phyloP scores from a whole-genome alignment of 1,139 yeast genomes.

The Hyphopichia buzzinii region DNA sequence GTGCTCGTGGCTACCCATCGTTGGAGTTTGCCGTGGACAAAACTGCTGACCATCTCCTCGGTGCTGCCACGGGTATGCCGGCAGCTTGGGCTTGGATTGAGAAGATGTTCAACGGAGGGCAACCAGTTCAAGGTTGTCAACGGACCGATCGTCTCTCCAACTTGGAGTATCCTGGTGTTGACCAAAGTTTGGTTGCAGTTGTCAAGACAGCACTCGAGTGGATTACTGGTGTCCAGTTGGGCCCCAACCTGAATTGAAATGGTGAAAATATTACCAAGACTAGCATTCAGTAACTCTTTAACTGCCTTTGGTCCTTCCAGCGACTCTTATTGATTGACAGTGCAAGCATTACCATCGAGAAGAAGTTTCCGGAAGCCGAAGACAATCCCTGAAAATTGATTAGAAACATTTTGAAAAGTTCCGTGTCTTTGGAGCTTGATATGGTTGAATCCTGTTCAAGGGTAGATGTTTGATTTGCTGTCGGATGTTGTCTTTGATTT shows the following conservation, averaged over 20 bases:
- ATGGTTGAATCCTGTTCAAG: too few relatives aligned
- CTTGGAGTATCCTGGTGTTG: not conserved
- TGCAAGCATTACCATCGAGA: too few relatives aligned
- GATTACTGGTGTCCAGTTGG: conserved; percentile 3
- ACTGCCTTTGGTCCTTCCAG: too few relatives aligned
- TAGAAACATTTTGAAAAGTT: too few relatives aligned
- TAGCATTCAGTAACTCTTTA: too few relatives aligned
- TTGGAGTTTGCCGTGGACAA: conserved; percentile 26
- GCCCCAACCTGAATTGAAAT: conserved; percentile 1
- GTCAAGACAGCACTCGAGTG: not conserved
- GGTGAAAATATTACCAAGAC: conserved; percentile 1
- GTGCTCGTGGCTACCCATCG: conserved; percentile 28
- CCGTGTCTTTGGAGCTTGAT: too few relatives aligned
- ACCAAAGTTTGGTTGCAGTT: not conserved
- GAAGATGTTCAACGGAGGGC: conserved; percentile 17
- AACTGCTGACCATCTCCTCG: conserved; percentile 26
- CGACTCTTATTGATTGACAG: too few relatives aligned
- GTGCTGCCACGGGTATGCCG: conserved; percentile 25
- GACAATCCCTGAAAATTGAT: too few relatives aligned
- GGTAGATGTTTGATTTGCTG: too few relatives aligned
- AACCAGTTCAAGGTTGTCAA: conserved; percentile 28
- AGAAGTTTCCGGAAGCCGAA: too few relatives aligned
- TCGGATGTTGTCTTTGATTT: too few relatives aligned
- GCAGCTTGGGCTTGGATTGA: conserved; percentile 30
- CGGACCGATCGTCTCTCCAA: conserved; percentile 1